Evolutionary conservation across 352 stramenopile genomes (phyloP), one percentile per base, ranked within the genome.

Genomic region (Pythium grandisporangium): DNA sequence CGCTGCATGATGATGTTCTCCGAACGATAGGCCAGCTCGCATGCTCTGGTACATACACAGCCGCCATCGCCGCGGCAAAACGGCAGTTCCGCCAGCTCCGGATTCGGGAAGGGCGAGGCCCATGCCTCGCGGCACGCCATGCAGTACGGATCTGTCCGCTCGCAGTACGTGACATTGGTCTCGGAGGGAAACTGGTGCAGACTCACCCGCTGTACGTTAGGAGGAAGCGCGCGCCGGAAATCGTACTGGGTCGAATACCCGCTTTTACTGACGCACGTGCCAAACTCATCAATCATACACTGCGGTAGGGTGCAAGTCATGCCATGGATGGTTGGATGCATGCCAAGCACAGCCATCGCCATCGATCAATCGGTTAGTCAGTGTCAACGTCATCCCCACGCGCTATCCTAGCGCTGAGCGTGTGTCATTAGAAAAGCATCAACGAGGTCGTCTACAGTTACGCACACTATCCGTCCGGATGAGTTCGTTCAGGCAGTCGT

Each of bases 1-100:
- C 37, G 36, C 32, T 58, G 43, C 42, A 52, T 36, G 26, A 58
- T 58, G 13, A 41, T 37, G 23, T 58, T 58, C 19, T 58, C 50
- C 14, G 48, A 52, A 21, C 37, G 50, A 36, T 40, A 58, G 16
- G 36, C 17, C 13, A 43, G 37, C 32, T 58, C 50, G 34, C 50
- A 58, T n/a, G 13, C 23, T 6, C 41, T 42, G 14, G 43, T 41
- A 21, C 50, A 58, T 3, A 58, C 50, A 17, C 50, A 58, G 36
- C 50, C 50, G 11, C 37, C 50, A 13, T 19, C n/a, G 17, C 50
- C 50, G 3, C 50, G 42, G 32, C 50, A 58, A 38, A 42, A 58
- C 14, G 20, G 37, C 25, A 58, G 32, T 26, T 43, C 51, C 37
- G 37, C 48, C 25, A 58, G 42, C 50, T 47, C 26, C 37, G 42